Conservation (phyloP, 352 stramenopile species). For the Pythium vanterpoolii region DNA sequence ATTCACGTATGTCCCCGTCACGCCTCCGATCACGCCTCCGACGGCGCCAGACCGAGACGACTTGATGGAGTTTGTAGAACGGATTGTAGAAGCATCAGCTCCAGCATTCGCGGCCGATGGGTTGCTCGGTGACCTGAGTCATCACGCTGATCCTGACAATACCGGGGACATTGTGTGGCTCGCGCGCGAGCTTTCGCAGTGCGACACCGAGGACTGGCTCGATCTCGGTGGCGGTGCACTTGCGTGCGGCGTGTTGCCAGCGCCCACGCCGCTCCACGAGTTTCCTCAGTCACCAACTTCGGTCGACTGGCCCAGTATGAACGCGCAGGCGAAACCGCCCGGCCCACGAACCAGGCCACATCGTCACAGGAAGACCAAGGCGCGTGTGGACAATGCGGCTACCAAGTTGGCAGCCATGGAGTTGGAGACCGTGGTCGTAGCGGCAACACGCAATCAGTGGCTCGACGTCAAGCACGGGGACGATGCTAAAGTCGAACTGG, state of each 20-base stretch:
- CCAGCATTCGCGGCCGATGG: neutral
- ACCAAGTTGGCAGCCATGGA: neutral
- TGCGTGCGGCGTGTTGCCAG: slow-evolving; percentile 5
- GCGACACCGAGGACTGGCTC: slow-evolving; percentile 5
- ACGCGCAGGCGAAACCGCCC: neutral
- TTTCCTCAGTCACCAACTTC: slow-evolving; percentile 13
- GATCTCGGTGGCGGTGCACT: neutral
- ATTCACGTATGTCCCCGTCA: neutral
- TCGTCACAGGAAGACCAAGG: neutral
- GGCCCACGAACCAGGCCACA: neutral
- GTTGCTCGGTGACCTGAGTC: neutral
- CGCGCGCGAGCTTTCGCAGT: neutral
- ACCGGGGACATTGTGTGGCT: neutral
- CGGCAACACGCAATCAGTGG: neutral
- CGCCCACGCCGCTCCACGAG: neutral
- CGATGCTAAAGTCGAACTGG: slow-evolving; percentile 2
- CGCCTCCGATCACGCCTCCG: neutral
- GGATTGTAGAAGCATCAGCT: neutral
- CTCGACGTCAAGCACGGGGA: neutral
- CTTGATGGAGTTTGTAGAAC: neutral
- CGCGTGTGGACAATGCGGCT: neutral
- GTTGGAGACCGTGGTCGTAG: neutral
- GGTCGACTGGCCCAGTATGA: slow-evolving; percentile 12
- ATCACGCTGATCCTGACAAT: neutral
- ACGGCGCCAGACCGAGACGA: neutral